Percentiles rank a stretch among this genome's conserved stretches.
Conservation (phyloP, 2,329 filamentous ascomycete genomes). For the Hyphodiscus sp. region DNA sequence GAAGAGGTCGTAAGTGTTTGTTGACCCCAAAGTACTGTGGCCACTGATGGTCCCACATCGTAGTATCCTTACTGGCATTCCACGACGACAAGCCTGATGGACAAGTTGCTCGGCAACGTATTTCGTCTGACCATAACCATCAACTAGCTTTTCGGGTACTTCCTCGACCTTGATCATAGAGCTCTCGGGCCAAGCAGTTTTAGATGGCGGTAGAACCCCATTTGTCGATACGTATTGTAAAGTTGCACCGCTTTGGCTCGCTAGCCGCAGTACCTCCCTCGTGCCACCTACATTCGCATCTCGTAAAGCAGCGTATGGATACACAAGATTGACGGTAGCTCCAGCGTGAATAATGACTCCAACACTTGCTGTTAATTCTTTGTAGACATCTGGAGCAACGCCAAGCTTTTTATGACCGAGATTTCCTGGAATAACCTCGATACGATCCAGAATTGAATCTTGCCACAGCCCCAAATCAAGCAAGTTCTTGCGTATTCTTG, state of each 20-base stretch:
- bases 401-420: constrained; percentile 63
- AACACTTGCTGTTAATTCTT: constrained; percentile 56
- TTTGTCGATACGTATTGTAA: constrained; percentile 77
- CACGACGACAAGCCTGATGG: constrained; percentile 69
- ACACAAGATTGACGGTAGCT: constrained; percentile 74
- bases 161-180: constrained; percentile 59
- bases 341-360: constrained; percentile 73
- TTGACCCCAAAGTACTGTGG: constrained; percentile 66
- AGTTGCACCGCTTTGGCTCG: constrained; percentile 59
- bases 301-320: constrained; percentile 71
- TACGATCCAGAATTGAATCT: constrained; percentile 69
- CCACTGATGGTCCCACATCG: constrained; percentile 79
- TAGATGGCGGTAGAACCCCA: constrained; percentile 66
- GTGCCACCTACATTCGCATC: constrained; percentile 76
- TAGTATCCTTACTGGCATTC: constrained; percentile 67
- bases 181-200: constrained; percentile 65
- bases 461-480: constrained; percentile 75
- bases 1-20: constrained; percentile 72
- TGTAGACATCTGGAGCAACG: constrained; percentile 57
- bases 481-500: constrained; percentile 66
- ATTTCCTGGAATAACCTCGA: constrained; percentile 70
- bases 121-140: constrained; percentile 87
- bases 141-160: constrained; percentile 64
- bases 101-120: constrained; percentile 67
- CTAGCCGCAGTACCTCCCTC: constrained; percentile 65